Percentiles rank a stretch among this genome's conserved stretches.
These are phyloP conservation scores for Hemisphaericaspora xylanilytica DNA, from an alignment of 1,139 yeast species.

Conservation along the genomic window DNA sequence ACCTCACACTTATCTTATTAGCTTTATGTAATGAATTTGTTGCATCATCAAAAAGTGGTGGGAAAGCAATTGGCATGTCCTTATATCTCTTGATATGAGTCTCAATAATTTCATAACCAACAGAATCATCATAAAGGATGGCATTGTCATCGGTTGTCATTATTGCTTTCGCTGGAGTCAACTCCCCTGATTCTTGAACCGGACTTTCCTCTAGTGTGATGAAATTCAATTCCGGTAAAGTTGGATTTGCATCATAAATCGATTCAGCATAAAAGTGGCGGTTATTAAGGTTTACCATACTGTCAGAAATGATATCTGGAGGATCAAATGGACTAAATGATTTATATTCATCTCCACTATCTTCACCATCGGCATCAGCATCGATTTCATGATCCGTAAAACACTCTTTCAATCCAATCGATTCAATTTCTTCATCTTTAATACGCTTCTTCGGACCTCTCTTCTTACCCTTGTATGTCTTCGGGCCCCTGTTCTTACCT, in stretches of 20 bases:
- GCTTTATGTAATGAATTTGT: constrained; percentile 25
- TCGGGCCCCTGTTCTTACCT: constrained; percentile 2
- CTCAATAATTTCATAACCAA: constrained; percentile 31
- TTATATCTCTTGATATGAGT: constrained; percentile 32
- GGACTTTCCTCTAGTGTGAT: constrained; percentile 5
- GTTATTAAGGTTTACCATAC: constrained; percentile 29
- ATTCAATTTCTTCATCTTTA: constrained; percentile 5
- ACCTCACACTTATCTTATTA: constrained; percentile 36
- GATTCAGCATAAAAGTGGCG: constrained; percentile 35
- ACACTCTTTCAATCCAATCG: constrained; percentile 12
- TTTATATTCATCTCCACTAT: constrained; percentile 19
- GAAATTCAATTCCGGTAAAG: constrained; percentile 26
- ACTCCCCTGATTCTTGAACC: background rate
- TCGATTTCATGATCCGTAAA: constrained; percentile 10
- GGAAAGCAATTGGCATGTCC: constrained; percentile 37
- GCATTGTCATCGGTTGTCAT: constrained; percentile 17
- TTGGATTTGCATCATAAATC: constrained; percentile 21
- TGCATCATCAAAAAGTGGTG: constrained; percentile 28
- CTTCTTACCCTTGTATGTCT: constrained; percentile 10
- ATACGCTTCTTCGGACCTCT: background rate
- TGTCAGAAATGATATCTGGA: constrained; percentile 34
- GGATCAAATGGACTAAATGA: constrained; percentile 39
- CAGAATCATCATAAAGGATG: constrained; percentile 23
- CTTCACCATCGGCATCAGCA: constrained; percentile 13
- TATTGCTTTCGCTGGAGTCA: constrained; percentile 14